Percentiles rank a stretch among this genome's conserved stretches.
phyloP scores from a whole-genome alignment of 768 basidiomycete species.

The Ramaria sp. region DNA sequence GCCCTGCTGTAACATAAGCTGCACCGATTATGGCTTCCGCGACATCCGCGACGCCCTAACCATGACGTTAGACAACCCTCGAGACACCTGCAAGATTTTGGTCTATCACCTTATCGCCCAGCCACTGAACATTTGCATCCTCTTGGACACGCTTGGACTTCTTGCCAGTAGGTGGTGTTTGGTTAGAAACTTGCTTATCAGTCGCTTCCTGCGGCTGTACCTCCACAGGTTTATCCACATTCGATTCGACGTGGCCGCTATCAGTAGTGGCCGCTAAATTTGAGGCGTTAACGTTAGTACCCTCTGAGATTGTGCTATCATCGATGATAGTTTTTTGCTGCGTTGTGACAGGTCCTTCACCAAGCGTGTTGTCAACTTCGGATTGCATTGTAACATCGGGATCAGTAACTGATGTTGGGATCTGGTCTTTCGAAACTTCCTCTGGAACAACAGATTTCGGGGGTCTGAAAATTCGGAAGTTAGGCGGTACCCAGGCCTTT shows the following conservation, averaged over 20 bases:
- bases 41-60: conserved; percentile 72
- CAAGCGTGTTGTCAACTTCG: neutral
- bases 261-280: neutral
- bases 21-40: conserved; percentile 79
- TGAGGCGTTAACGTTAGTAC: neutral
- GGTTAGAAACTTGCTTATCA: neutral
- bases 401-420: neutral
- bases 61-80: conserved; percentile 1
- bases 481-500: conserved; percentile 55
- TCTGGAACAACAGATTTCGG: conserved; percentile 1
- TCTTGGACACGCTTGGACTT: conserved; percentile 26
- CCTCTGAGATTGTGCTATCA: neutral
- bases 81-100: conserved; percentile 5
- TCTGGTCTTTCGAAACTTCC: conserved; percentile 1
- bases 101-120: conserved; percentile 64
- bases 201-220: neutral
- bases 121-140: conserved; percentile 36
- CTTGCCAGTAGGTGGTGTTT: neutral
- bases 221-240: neutral
- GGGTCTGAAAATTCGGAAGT: conserved; percentile 17
- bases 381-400: neutral
- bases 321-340: neutral
- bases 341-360: neutral
- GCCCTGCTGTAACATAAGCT: conserved; percentile 65
- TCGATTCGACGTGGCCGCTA: neutral